These are phyloP conservation scores for Calonectria ilicicola DNA, from an alignment of 2,329 filamentous ascomycete species.

Conservation along the genomic window DNA sequence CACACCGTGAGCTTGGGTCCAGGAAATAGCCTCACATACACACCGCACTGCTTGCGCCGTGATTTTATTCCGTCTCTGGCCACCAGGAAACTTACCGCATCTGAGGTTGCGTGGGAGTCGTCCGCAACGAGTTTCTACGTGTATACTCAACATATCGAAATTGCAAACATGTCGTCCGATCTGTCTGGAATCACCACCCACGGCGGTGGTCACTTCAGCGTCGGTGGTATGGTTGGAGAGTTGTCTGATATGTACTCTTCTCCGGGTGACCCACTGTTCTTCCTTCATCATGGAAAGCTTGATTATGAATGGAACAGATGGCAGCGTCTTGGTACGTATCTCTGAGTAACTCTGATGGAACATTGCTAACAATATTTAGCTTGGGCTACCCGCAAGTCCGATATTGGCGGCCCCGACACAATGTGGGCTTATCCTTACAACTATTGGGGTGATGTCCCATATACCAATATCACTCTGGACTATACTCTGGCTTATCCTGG, in stretches of 20 bases:
- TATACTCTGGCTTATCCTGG: slow-evolving; percentile 9
- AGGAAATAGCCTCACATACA: slow-evolving; percentile 6
- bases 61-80: slow-evolving; percentile 16
- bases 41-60: slow-evolving; percentile 13
- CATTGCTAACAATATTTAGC: slow-evolving; percentile 12
- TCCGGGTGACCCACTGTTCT: slow-evolving; percentile 13
- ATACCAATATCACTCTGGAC: slow-evolving; percentile 12
- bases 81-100: slow-evolving; percentile 3
- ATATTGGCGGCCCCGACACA: slow-evolving; percentile 12
- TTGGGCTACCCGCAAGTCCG: slow-evolving; percentile 16
- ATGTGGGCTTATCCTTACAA: slow-evolving; percentile 17
- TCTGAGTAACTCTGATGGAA: neutral
- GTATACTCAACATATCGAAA: slow-evolving; percentile 13
- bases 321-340: slow-evolving; percentile 9
- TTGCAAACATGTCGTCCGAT: slow-evolving; percentile 17
- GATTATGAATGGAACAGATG: slow-evolving; percentile 20
- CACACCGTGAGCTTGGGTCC: slow-evolving; percentile 14
- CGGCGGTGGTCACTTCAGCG: slow-evolving; percentile 11
- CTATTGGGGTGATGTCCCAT: slow-evolving; percentile 14
- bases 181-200: slow-evolving; percentile 15
- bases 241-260: slow-evolving; percentile 17
- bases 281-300: slow-evolving; percentile 9
- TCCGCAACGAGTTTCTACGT: slow-evolving; percentile 1
- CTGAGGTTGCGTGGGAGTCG: slow-evolving; percentile 14
- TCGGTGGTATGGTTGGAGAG: slow-evolving; percentile 17